phyloP scores from a whole-genome alignment of 257 asterid species.

The Cinchona pubescens region DNA sequence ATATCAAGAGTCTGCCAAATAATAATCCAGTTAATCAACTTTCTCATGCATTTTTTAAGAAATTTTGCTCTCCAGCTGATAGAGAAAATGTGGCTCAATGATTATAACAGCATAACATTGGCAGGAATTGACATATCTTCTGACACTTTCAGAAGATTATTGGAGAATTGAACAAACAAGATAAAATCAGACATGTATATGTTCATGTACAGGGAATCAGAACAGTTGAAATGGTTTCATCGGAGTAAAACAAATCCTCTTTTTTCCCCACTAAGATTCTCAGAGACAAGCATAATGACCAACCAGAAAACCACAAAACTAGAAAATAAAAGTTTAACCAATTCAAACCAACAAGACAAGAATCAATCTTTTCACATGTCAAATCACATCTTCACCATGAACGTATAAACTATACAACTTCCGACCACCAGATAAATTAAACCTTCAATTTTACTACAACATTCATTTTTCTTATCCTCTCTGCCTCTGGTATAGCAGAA shows the following conservation, averaged over 20 bases:
- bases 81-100: not conserved
- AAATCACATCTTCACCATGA: conserved; percentile 36
- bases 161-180: conserved; percentile 33
- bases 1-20: conserved; percentile 69
- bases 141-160: conserved; percentile 10
- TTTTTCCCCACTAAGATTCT: conserved; percentile 46
- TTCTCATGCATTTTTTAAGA: conserved; percentile 1
- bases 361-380: conserved; percentile 40
- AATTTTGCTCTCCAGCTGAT: not conserved
- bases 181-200: conserved; percentile 39
- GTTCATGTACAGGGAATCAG: conserved; percentile 29
- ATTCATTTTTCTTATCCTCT: conserved; percentile 4
- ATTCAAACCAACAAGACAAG: conserved; percentile 35
- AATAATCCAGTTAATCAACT: conserved; percentile 18
- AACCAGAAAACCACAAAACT: conserved; percentile 62
- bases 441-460: conserved; percentile 11
- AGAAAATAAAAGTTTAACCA: conserved; percentile 40
- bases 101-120: not conserved
- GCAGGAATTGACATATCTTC: conserved; percentile 9
- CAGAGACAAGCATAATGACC: conserved; percentile 47
- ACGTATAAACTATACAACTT: conserved; percentile 17
- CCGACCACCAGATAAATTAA: conserved; percentile 16
- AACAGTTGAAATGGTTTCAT: conserved; percentile 33
- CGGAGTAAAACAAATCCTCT: conserved; percentile 28
- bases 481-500: conserved; percentile 32